Base-by-base conservation (phyloP, 2,329 filamentous ascomycete genomes). In the Didymella segeticola region DNA sequence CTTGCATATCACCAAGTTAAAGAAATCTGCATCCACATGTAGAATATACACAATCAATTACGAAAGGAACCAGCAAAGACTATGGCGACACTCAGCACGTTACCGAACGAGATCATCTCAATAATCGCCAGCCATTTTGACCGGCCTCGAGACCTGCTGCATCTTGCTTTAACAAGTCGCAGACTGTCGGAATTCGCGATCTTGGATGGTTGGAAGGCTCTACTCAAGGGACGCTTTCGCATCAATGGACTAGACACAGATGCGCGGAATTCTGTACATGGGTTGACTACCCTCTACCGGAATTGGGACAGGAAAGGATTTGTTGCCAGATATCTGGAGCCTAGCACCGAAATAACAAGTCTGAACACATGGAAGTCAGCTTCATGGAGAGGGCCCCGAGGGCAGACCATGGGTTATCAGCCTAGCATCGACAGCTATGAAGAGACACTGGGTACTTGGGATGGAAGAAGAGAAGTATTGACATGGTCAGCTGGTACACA, bases 401-500 rank as follows among this genome's bases (percentile, higher is more conserved):
- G 78, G 1, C 79, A 78, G 74, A 86, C 77, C 49, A 82, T 87
- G 64, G 85, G 85, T 3, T 88, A 85, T 60, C 80, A 80, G 20
- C 85, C 86, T 15, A 77, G 78, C 34, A 78, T 86, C 41, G 82
- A 86, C 62, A 83, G 82, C 51, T 84, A 84, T 60, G 83, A 86
- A 60, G 71, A 75, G n/a, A 77, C 73, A 34, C 77, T 76, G 2
- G 70, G 71, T 9, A 47, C 56, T 1, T 72, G 70, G 51, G 69
- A 71, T 39, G 75, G 81, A 41, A 76, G 82, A 58, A 79, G 77
- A 61, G 84, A 87, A 63, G 79, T 84, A 0, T 67, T 88, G 7
- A 82, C 79, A 2, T 86, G 83, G 79, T 84, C 84, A 46, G 85
- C 85, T 11, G 86, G 83, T 1, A 81, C 85, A 2, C 79, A 84